Conservation (phyloP, 2,329 filamentous ascomycete genomes). For the Sporothrix luriei region DNA sequence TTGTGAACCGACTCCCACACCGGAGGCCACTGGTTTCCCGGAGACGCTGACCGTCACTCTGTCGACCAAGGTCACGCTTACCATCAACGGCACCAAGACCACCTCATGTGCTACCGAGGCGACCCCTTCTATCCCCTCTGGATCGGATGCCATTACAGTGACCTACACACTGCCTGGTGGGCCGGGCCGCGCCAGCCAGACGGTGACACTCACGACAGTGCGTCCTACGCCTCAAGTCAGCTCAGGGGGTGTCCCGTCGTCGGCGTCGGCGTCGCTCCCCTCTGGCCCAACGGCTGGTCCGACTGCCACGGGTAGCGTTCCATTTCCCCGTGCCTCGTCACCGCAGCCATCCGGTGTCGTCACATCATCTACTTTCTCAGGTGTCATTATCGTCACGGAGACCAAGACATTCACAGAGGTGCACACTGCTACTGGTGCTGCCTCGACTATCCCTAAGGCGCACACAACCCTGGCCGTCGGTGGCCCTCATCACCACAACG, state of each 20-base stretch:
- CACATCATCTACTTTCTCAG: background rate
- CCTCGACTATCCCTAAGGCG: background rate
- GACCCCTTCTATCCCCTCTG: constrained; percentile 10
- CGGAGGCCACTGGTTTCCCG: background rate
- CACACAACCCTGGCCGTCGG: background rate
- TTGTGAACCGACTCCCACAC: background rate
- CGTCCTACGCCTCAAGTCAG: background rate
- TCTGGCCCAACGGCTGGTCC: background rate
- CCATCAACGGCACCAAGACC: constrained; percentile 8
- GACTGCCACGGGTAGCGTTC: background rate
- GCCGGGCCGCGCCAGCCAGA: constrained; percentile 10
- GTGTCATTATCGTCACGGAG: constrained; percentile 19
- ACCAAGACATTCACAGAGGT: constrained; percentile 27
- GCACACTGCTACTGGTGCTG: background rate
- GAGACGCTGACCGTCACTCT: constrained; percentile 29
- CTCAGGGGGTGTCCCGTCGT: background rate
- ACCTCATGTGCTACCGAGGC: background rate
- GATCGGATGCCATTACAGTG: constrained; percentile 33
- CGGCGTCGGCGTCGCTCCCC: background rate
- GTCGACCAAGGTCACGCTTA: constrained; percentile 28
- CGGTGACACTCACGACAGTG: constrained; percentile 31
- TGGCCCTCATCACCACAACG: background rate
- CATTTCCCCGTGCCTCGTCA: background rate
- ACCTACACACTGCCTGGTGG: constrained; percentile 37
- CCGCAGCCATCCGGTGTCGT: background rate